Percentiles rank a stretch among this genome's conserved stretches.
phyloP scores from a whole-genome alignment of 2,329 filamentous ascomycete species.

The Chalaropsis ovoidea region DNA sequence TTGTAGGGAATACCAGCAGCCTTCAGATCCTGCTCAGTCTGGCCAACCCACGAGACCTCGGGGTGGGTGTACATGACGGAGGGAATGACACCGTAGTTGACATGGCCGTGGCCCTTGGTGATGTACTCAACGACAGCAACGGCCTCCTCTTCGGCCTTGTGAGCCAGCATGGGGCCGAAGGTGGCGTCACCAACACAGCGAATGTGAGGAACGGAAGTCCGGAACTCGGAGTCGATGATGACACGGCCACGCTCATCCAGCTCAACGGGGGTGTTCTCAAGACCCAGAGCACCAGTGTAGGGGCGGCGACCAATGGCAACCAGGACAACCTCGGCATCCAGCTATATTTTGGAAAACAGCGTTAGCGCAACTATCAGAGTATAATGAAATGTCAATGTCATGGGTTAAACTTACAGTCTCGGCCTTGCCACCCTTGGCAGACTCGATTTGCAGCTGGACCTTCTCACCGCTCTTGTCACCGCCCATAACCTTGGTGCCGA shows the following conservation, averaged over 20 bases:
- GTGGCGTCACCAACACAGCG: constrained; percentile 93
- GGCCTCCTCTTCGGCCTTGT: constrained; percentile 98
- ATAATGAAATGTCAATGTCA: neutral
- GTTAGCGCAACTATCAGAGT: constrained; percentile 43
- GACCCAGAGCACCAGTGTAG: constrained; percentile 81
- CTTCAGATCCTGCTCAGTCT: constrained; percentile 95
- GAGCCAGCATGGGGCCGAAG: constrained; percentile 96
- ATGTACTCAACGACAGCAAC: constrained; percentile 95
- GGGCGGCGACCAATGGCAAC: constrained; percentile 93
- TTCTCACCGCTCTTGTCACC: constrained; percentile 71
- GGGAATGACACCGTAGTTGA: constrained; percentile 97
- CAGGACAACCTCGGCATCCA: constrained; percentile 90
- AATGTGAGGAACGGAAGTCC: constrained; percentile 94
- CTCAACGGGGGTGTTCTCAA: constrained; percentile 90
- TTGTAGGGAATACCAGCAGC: constrained; percentile 82
- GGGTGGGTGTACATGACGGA: constrained; percentile 99
- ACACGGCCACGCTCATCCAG: constrained; percentile 87
- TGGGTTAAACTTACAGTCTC: constrained; percentile 57
- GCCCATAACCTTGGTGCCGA: constrained; percentile 84
- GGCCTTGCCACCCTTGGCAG: constrained; percentile 90
- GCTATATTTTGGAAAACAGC: constrained; percentile 38
- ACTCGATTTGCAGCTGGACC: constrained; percentile 75
- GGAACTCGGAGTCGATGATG: constrained; percentile 97
- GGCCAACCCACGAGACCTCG: constrained; percentile 96
- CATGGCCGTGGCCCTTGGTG: constrained; percentile 93